Conservation (phyloP, 176 grass and related monocot genomes). For the Hsuehochloa calcarea region DNA sequence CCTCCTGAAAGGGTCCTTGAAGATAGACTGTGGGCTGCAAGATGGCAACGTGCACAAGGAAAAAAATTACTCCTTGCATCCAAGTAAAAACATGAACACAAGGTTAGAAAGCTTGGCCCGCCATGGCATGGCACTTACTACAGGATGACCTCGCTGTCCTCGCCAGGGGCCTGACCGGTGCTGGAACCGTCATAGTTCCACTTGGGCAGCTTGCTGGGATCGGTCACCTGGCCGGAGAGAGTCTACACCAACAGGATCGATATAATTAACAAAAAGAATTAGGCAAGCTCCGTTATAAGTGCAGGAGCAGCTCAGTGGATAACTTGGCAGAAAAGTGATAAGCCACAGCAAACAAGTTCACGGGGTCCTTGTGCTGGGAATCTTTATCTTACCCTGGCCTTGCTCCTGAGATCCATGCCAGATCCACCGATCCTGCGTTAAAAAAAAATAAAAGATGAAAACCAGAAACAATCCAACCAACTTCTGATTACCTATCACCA, state of each 20-base stretch:
- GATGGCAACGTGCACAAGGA: constrained; percentile 12
- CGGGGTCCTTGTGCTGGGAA: constrained; percentile 22
- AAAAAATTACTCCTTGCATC: constrained; percentile 30
- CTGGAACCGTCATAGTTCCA: constrained; percentile 99
- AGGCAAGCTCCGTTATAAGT: constrained; percentile 24
- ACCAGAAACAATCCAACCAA: neutral
- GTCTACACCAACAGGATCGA: constrained; percentile 60
- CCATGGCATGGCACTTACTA: constrained; percentile 66
- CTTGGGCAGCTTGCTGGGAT: constrained; percentile 85
- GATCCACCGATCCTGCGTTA: constrained; percentile 91
- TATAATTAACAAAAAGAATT: neutral
- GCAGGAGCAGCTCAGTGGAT: constrained; percentile 29
- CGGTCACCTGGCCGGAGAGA: constrained; percentile 60
- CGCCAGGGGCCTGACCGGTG: constrained; percentile 96
- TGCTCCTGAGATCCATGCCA: constrained; percentile 98
- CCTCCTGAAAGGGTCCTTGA: constrained; percentile 97
- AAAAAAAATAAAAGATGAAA: neutral
- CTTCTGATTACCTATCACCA: neutral
- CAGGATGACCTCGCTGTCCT: constrained; percentile 98
- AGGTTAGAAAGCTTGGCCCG: neutral
- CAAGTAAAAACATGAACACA: neutral
- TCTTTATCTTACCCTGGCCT: constrained; percentile 73
- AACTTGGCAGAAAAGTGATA: constrained; percentile 35
- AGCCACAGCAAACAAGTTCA: constrained; percentile 20
- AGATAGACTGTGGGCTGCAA: constrained; percentile 95